These are phyloP conservation scores for Myxozyma neglecta DNA, from an alignment of 805 yeast genomes.

Conservation along the genomic window DNA sequence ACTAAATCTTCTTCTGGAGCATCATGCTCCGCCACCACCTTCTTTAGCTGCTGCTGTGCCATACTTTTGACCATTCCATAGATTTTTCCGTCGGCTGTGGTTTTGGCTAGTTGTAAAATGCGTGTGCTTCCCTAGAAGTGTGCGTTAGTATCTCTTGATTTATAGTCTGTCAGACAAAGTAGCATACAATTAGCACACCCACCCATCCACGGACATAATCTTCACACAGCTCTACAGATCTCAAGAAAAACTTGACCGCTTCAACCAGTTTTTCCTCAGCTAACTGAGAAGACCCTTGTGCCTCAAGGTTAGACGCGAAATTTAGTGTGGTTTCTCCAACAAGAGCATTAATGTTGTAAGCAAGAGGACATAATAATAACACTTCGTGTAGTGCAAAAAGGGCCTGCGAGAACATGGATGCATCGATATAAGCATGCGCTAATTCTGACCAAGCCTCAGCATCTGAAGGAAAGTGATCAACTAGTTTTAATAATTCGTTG, in stretches of 20 bases:
- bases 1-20: constrained; percentile 42
- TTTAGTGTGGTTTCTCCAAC: constrained; percentile 53
- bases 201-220: constrained; percentile 71
- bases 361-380: constrained; percentile 63
- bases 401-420: constrained; percentile 68
- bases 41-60: constrained; percentile 43
- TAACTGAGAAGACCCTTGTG: constrained; percentile 23
- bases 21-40: constrained; percentile 40
- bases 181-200: constrained; percentile 50
- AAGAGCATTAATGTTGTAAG: constrained; percentile 63
- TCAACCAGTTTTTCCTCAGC: constrained; percentile 34
- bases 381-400: constrained; percentile 70
- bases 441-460: constrained; percentile 76
- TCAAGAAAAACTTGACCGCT: constrained; percentile 53
- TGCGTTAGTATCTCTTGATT: background rate
- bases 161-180: background rate
- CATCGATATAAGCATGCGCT: constrained; percentile 57
- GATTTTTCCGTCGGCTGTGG: constrained; percentile 31
- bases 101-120: constrained; percentile 6
- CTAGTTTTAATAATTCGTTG: constrained; percentile 52
- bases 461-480: constrained; percentile 73
- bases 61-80: constrained; percentile 43
- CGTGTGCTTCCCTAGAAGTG: constrained; percentile 36
- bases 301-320: constrained; percentile 28
- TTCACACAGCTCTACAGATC: constrained; percentile 77